Evolutionary conservation across 257 asterid genomes (phyloP), one percentile per base, ranked within the genome.

Genomic region (Galeopsis tetrahit): DNA sequence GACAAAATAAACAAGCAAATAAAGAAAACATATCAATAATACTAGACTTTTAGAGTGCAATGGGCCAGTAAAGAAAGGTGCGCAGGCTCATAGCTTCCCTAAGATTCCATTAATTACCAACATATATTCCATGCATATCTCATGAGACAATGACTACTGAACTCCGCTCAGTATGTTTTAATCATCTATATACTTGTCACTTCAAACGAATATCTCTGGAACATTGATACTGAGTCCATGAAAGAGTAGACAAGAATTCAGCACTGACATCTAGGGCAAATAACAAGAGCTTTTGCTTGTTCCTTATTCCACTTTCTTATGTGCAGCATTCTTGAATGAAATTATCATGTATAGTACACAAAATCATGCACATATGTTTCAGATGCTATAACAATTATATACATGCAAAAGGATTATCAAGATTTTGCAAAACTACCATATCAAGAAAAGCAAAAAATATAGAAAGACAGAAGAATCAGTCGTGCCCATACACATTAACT

Each of bases 391-490:
- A 8, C 42, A 58, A 13, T 40, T 43, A 14, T 49, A 49, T 5
- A 49, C 14, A 14, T 44, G 21, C 5, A 52, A 11, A 14, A 57
- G 7, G 11, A 49, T 7, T 66, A 35, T 28, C 15, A 35, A 75
- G 43, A 75, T 10, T 53, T n/a, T 11, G 69, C 11, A 43, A 44
- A 58, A 76, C 38, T 33, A 55, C 55, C 2, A 52, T 28, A 57
- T 51, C 73, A 74, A 77, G 65, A 48, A 51, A 61, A 43, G 63
- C 55, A 51, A 31, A 40, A 52, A 11, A 57, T 2, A 34, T 31
- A 46, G 17, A 34, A n/a, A 75, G 58, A 52, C 46, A 75, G 53
- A 21, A 34, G 43, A 73, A 80, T 48, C 38, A 14, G 31, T 11
- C 6, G n/a, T 56, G 63, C 58, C 35, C 56, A 53, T 39, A 59